Percentiles rank a stretch among this genome's conserved stretches.
Conservation (phyloP, 2,329 filamentous ascomycete genomes). For the Hirsutella minnesotensis region DNA sequence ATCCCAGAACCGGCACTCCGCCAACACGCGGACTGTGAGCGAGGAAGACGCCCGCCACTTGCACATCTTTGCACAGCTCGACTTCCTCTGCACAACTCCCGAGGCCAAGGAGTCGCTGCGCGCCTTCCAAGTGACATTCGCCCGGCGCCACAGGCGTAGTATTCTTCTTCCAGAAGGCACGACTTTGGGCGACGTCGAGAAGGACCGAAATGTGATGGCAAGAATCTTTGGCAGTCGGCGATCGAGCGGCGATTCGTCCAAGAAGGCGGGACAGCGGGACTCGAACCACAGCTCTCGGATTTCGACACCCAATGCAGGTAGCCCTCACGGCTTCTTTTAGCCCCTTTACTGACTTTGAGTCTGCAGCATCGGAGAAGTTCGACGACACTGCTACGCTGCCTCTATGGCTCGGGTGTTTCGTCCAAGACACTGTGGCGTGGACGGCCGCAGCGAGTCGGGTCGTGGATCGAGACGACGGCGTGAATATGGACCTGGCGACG, state of each 20-base stretch:
- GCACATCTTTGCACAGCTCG: slow-evolving; percentile 34
- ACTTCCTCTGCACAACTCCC: slow-evolving; percentile 31
- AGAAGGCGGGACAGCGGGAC: background rate
- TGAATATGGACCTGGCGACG: background rate
- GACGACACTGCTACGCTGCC: background rate
- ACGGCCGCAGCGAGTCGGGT: slow-evolving; percentile 1
- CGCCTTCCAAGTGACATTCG: slow-evolving; percentile 37
- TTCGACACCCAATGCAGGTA: background rate
- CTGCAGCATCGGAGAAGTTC: background rate
- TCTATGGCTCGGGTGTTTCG: slow-evolving; percentile 2
- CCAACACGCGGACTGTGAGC: slow-evolving; percentile 1
- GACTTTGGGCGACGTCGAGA: slow-evolving; percentile 12
- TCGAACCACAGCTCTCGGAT: background rate
- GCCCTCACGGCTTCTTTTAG: background rate
- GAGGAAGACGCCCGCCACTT: slow-evolving; percentile 29
- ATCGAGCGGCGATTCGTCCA: background rate
- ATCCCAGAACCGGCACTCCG: slow-evolving; percentile 13
- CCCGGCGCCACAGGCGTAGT: slow-evolving; percentile 24
- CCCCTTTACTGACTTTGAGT: background rate
- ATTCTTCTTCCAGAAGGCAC: slow-evolving; percentile 27
- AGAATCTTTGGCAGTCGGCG: slow-evolving; percentile 14
- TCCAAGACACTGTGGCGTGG: slow-evolving; percentile 1
- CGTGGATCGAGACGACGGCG: slow-evolving; percentile 2
- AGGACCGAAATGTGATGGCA: slow-evolving; percentile 13
- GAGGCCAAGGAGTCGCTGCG: slow-evolving; percentile 36